Conservation (phyloP, 1,284 basidiomycete species). For the Tetrapyrgos nigripes region DNA sequence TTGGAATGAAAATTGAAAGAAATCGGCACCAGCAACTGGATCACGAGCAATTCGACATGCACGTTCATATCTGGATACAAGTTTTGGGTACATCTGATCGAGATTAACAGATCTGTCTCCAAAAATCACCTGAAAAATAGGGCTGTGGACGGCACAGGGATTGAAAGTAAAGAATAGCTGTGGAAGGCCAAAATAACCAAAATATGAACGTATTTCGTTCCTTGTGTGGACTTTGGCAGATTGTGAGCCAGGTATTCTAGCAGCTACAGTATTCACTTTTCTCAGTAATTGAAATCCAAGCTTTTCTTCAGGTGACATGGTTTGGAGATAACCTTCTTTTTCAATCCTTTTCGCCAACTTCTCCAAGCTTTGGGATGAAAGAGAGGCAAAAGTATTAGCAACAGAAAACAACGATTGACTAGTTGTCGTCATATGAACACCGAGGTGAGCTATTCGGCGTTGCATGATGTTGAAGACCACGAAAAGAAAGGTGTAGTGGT, state of each 20-base stretch:
- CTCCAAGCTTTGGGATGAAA: neutral
- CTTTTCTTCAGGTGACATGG: slow-evolving; percentile 5
- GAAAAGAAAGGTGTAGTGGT: slow-evolving; percentile 38
- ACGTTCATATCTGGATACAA: slow-evolving; percentile 9
- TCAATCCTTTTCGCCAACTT: neutral
- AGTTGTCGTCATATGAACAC: slow-evolving; percentile 28
- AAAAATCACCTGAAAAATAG: slow-evolving; percentile 32
- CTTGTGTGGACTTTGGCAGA: slow-evolving; percentile 26
- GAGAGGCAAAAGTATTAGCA: slow-evolving; percentile 1
- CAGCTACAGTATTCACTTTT: slow-evolving; percentile 32
- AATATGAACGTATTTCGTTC: slow-evolving; percentile 35
- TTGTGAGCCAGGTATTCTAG: slow-evolving; percentile 35
- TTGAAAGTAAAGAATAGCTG: slow-evolving; percentile 38
- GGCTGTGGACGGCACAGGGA: slow-evolving; percentile 35
- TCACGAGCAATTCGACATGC: slow-evolving; percentile 28
- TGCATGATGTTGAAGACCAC: slow-evolving; percentile 38
- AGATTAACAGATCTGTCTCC: slow-evolving; percentile 29
- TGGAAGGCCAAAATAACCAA: slow-evolving; percentile 29
- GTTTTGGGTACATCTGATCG: slow-evolving; percentile 10
- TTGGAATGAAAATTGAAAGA: slow-evolving; percentile 31
- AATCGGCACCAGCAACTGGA: slow-evolving; percentile 31
- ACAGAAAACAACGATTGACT: slow-evolving; percentile 11
- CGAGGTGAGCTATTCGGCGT: slow-evolving; percentile 23
- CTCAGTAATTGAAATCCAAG: slow-evolving; percentile 23
- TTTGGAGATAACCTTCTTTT: neutral